Base-by-base conservation (phyloP, 225 moss, liverwort and hornwort genomes). In the Climacium dendroides region DNA sequence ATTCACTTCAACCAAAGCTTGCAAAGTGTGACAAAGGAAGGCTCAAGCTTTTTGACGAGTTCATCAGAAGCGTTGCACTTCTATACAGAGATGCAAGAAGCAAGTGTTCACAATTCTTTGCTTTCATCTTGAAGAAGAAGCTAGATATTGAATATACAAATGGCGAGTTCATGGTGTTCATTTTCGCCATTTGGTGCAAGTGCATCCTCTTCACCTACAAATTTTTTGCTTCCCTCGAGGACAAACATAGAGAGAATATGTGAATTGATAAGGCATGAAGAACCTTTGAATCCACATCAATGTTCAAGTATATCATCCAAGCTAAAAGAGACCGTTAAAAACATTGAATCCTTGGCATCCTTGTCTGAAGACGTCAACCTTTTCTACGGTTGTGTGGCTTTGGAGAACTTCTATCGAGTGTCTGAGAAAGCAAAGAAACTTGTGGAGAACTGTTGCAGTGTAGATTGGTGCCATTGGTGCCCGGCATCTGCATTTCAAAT, bases 141-240 rank as follows among this genome's bases (percentile, higher is more conserved):
- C 28, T 78, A 57, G 11, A 57, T 57, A 0, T 18, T 78, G 39
- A 0, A 57, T 24, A 6, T 22, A 54, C 0, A 32, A 57, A 78
- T 78, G 78, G 78, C 78, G 18, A 57, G 28, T 39, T 11, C 39
- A 28, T 0, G 17, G 11, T 78, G 37, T 5, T 0, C 55, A 25
- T 78, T 55, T 77, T 55, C 37, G 55, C 37, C 78, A 37, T 78
- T 39, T 57, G 57, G n/a, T 55, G 30, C 74, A 50, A 74, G 50
- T 32, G 28, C 78, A 78, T 55, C 78, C 1, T 77, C 77, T 77
- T 57, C 78, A 37, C 25, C 25, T 78, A 17, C 57, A 18, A 24
- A 57, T 37, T 78, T 78, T 78, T 18, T 78, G 26, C 37, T 39
- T 37, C 78, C 39, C 26, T 78, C 78, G 18, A 78, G 57, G 39